Evolutionary conservation across 345 rosid species (phyloP).

Genomic region (Eucalyptus camaldulensis): DNA sequence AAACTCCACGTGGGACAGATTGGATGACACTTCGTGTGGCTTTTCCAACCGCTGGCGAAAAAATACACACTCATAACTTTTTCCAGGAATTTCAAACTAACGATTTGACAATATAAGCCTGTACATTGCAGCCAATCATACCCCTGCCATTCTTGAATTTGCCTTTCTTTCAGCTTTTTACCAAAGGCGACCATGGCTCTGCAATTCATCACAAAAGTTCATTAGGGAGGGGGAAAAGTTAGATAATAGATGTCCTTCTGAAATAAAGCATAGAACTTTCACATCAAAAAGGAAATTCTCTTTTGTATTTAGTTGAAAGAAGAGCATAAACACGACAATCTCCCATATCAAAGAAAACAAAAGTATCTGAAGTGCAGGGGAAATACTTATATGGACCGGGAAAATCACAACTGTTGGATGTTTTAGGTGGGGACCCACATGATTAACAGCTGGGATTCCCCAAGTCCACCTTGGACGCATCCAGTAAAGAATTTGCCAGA

Average conservation of each 20-base stretch:
- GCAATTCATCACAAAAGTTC: not conserved
- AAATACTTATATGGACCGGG: not conserved
- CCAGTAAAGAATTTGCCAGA: not conserved
- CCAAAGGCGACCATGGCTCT: constrained; percentile 90
- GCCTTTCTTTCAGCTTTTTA: constrained; percentile 77
- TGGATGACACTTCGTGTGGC: not conserved
- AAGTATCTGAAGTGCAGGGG: not conserved
- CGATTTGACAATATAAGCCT: not conserved
- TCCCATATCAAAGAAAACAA: not conserved
- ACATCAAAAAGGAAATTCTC: not conserved
- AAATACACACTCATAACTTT: not conserved
- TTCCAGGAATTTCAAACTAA: not conserved
- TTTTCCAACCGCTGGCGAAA: not conserved
- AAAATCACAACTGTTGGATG: not conserved
- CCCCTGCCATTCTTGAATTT: constrained; percentile 85
- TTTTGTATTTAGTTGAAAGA: not conserved
- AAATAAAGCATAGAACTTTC: not conserved
- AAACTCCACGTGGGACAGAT: not conserved
- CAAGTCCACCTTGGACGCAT: not conserved
- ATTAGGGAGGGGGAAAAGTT: not conserved
- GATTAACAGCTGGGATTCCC: not conserved
- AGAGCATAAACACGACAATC: not conserved
- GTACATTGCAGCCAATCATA: constrained; percentile 2
- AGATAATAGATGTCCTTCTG: not conserved
- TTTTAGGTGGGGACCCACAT: not conserved